phyloP scores from a whole-genome alignment of 345 rosid genomes.

The Raphanus raphanistrum region DNA sequence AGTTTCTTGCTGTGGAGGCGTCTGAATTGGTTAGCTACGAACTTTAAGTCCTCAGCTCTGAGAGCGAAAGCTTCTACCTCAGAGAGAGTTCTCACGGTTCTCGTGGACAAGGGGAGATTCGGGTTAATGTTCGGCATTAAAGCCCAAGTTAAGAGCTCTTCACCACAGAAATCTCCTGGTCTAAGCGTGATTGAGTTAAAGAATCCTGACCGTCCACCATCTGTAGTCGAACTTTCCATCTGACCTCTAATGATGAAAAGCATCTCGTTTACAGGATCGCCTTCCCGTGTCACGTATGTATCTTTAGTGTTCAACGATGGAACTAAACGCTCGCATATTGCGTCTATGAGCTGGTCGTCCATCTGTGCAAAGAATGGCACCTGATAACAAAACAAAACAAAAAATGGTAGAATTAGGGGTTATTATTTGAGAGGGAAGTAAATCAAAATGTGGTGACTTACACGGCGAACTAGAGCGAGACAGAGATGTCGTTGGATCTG shows the following conservation, averaged over 20 bases:
- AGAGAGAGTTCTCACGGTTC: slow-evolving; percentile 59
- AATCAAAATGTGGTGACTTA: slow-evolving; percentile 31
- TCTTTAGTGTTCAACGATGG: slow-evolving; percentile 71
- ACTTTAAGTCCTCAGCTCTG: slow-evolving; percentile 69
- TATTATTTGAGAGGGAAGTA: not conserved
- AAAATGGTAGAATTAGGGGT: not conserved
- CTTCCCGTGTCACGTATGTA: slow-evolving; percentile 64
- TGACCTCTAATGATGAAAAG: slow-evolving; percentile 85
- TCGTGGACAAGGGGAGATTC: slow-evolving; percentile 69
- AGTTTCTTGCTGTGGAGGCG: slow-evolving; percentile 82
- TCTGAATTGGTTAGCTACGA: slow-evolving; percentile 78
- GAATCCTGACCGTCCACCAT: slow-evolving; percentile 80
- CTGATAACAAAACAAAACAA: slow-evolving; percentile 30
- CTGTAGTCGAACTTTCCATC: slow-evolving; percentile 83
- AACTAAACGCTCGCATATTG: slow-evolving; percentile 80
- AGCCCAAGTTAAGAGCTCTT: slow-evolving; percentile 89
- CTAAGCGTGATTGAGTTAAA: slow-evolving; percentile 72
- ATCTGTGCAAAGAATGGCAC: slow-evolving; percentile 87
- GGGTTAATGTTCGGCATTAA: slow-evolving; percentile 48
- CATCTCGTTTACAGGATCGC: slow-evolving; percentile 90
- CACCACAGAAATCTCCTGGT: slow-evolving; percentile 85
- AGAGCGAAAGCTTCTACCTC: slow-evolving; percentile 86
- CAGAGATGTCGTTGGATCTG: slow-evolving; percentile 80
- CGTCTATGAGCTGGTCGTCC: slow-evolving; percentile 85
- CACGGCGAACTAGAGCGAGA: slow-evolving; percentile 87